Evolutionary conservation across 192 early-diverging fungal species (phyloP), one percentile per base, ranked within the genome.

Genomic region (Mortierella antarctica): DNA sequence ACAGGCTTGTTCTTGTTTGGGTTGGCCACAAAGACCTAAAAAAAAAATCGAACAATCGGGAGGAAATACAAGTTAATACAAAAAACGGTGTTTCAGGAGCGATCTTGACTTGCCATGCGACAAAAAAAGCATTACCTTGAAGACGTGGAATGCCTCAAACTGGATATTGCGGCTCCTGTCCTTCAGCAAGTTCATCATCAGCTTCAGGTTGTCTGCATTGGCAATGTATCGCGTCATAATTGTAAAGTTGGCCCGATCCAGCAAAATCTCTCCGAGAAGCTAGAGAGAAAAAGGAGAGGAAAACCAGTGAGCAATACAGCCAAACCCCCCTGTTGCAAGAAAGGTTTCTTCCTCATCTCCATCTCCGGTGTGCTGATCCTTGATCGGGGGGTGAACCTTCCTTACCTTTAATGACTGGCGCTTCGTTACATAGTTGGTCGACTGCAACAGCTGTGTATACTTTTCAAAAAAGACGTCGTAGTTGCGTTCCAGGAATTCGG

Each of bases 101-200:
- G 31, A 31, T 31, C 31, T 31, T 31, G 31, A 31, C 31, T 31
- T 31, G 31, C 31, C 31, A 31, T 31, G 31, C 31, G 3, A 31
- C 15, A 57, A 57, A 13, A 20, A 11, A 14, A 0, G 11, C 39
- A 0, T 15, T 63, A 95, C 95, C 90, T 99, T 99, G 88, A 99
- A 99, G 41, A 99, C 96, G 86, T 99, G 98, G 89, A 99, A 99
- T 0, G 98, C 98, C 84, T 99, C 98, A 85, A 98, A 99, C 86
- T 99, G 98, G 71, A 99, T 99, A 79, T 98, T 99, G 75, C 95
- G 91, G 82, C 96, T 97, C 77, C 89, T 93, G 83, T 99, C 96
- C 62, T 95, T 89, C 58, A 99, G 85, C 62, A 97, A 84, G 67
- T 94, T 98, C 98, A 99, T 99, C 91, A 98, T 96, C 72, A 98